These are phyloP conservation scores for Talaromyces sp. DNA, from an alignment of 2,329 filamentous ascomycete species.

Conservation along the genomic window DNA sequence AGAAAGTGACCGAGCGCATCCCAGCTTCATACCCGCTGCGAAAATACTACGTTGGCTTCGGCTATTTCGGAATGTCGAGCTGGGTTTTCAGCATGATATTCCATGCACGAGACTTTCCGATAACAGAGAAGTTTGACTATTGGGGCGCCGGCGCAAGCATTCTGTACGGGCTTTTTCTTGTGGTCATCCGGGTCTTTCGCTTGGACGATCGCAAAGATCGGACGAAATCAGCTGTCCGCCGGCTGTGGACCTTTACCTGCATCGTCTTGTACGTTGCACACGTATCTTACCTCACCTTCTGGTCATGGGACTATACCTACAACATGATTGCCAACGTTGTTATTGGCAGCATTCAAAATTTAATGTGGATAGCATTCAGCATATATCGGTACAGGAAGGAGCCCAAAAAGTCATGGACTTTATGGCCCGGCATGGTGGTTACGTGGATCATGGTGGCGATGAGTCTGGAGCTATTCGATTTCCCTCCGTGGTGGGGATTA, in stretches of 20 bases:
- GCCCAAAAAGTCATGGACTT: conserved; percentile 66
- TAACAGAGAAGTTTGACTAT: conserved; percentile 94
- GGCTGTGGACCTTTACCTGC: conserved; percentile 73
- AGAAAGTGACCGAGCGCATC: conserved; percentile 63
- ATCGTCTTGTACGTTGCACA: conserved; percentile 66
- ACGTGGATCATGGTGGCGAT: conserved; percentile 89
- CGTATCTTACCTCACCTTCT: conserved; percentile 76
- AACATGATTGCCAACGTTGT: conserved; percentile 95
- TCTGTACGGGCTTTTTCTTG: conserved; percentile 85
- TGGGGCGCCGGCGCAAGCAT: conserved; percentile 88
- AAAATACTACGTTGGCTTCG: conserved; percentile 74
- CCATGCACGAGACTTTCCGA: conserved; percentile 77
- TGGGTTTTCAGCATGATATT: conserved; percentile 91
- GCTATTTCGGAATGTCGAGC: conserved; percentile 72
- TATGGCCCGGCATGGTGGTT: conserved; percentile 86
- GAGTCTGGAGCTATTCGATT: conserved; percentile 93
- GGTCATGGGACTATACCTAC: conserved; percentile 92
- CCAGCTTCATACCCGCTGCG: conserved; percentile 70
- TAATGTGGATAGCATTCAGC: conserved; percentile 83
- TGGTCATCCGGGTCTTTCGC: conserved; percentile 74
- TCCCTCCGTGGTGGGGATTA: conserved; percentile 74
- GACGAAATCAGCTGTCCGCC: conserved; percentile 51
- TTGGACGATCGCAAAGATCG: conserved; percentile 59
- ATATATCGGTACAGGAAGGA: conserved; percentile 66
- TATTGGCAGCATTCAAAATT: conserved; percentile 72